Evolutionary conservation across 1,284 basidiomycete genomes (phyloP).

Genomic region (Boletellus deceptivus): DNA sequence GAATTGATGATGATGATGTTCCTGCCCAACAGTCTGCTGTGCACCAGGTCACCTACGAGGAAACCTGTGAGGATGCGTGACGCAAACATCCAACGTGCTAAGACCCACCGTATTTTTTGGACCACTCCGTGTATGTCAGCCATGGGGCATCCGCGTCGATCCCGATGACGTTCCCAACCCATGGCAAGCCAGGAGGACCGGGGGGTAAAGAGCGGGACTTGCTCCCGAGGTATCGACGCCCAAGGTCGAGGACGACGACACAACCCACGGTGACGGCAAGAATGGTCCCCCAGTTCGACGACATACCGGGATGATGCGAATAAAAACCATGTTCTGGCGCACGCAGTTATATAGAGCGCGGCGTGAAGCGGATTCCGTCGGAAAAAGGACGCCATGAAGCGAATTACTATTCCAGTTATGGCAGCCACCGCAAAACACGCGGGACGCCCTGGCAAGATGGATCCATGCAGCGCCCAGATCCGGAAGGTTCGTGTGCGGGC

Average conservation of each 20-base stretch:
- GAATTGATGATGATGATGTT: slow-evolving; percentile 11
- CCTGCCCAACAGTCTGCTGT: slow-evolving; percentile 2
- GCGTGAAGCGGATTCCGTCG: not conserved
- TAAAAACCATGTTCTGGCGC: not conserved
- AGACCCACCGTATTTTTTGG: not conserved
- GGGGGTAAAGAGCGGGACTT: not conserved
- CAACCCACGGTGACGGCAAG: not conserved
- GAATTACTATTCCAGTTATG: not conserved
- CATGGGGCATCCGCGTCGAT: not conserved
- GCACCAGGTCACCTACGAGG: not conserved
- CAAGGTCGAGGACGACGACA: not conserved
- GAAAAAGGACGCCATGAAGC: not conserved
- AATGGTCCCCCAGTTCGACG: not conserved
- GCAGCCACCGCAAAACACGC: too few species aligned
- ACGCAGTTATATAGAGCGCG: not conserved
- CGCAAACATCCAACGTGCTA: not conserved
- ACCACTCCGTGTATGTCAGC: not conserved
- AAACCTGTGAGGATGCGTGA: not conserved
- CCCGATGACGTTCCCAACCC: not conserved
- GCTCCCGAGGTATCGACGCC: not conserved
- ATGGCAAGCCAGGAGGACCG: not conserved
- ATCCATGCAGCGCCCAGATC: not conserved
- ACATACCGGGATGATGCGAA: not conserved
- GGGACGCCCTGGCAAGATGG: not conserved
- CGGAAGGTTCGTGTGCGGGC: not conserved